Conservation (phyloP, 2,329 filamentous ascomycete genomes). For the Epichloe elymi region DNA sequence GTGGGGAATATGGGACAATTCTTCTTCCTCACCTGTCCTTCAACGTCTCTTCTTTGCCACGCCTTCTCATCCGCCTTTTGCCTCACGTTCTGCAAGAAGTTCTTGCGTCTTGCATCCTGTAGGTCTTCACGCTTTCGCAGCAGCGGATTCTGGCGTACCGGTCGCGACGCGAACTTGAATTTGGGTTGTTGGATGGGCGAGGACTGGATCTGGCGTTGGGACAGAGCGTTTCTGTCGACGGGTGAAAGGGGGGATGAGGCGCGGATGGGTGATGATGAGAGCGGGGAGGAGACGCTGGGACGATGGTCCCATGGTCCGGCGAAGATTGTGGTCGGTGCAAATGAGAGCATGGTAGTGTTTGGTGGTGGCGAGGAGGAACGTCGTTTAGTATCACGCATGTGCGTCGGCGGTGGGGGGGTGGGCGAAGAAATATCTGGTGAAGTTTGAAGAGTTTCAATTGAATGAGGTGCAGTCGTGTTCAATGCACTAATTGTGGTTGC, state of each 20-base stretch:
- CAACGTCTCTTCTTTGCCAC: conserved; percentile 48
- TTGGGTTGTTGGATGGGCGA: conserved; percentile 28
- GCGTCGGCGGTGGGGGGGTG: background rate
- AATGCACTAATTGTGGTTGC: too few species aligned
- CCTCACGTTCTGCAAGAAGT: conserved; percentile 57
- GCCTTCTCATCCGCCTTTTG: conserved; percentile 45
- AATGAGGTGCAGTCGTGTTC: background rate
- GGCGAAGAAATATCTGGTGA: background rate
- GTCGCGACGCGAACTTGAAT: conserved; percentile 40
- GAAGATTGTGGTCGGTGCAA: conserved; percentile 30
- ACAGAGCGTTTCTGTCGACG: conserved; percentile 27
- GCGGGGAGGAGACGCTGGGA: conserved; percentile 39
- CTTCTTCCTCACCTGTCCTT: conserved; percentile 31
- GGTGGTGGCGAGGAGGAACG: conserved; percentile 5
- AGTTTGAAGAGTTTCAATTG: background rate
- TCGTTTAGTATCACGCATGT: background rate
- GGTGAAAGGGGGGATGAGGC: conserved; percentile 34
- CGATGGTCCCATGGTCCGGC: conserved; percentile 30
- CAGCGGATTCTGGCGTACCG: conserved; percentile 49
- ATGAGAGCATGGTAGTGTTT: conserved; percentile 26
- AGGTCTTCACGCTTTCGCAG: conserved; percentile 46
- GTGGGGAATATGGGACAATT: background rate
- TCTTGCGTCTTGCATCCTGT: conserved; percentile 48
- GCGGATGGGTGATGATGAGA: conserved; percentile 46
- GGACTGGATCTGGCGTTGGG: conserved; percentile 30